A percentile compares a stretch with the other conserved stretches of the same genome.
phyloP scores from a whole-genome alignment of 2,329 filamentous ascomycete species.

The Saccharata proteae region DNA sequence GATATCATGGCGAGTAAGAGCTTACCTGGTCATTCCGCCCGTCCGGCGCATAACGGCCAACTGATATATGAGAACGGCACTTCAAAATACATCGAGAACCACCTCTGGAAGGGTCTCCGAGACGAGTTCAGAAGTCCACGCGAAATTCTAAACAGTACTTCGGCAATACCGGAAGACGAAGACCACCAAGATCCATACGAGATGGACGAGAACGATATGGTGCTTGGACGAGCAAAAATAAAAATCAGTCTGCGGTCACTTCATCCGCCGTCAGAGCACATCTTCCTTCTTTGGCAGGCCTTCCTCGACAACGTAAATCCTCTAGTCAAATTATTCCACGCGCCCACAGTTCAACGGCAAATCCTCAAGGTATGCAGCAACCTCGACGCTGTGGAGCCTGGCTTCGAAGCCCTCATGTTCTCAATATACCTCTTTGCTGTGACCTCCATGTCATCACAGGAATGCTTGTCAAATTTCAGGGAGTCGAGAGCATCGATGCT shows the following conservation, averaged over 20 bases:
- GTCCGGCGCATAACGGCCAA: constrained; percentile 11
- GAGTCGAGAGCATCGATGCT: constrained; percentile 41
- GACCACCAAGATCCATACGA: constrained; percentile 4
- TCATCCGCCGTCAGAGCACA: constrained; percentile 53
- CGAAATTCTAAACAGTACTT: constrained; percentile 16
- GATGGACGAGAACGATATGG: constrained; percentile 11
- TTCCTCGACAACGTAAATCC: constrained; percentile 67
- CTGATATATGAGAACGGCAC: constrained; percentile 17
- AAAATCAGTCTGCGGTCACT: constrained; percentile 21
- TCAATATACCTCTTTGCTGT: constrained; percentile 19
- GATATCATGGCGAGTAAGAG: too few relatives aligned
- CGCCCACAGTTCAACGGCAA: constrained; percentile 54
- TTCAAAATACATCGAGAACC: constrained; percentile 21
- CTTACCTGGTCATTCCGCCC: background rate
- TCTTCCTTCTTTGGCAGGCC: constrained; percentile 62
- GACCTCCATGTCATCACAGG: constrained; percentile 43
- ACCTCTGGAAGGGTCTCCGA: constrained; percentile 20
- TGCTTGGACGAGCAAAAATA: too few relatives aligned
- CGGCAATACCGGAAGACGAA: constrained; percentile 15
- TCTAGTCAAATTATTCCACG: constrained; percentile 59
- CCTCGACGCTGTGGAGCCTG: constrained; percentile 42
- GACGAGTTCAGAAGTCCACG: constrained; percentile 18
- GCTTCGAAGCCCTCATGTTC: constrained; percentile 41
- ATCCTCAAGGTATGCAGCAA: constrained; percentile 51
- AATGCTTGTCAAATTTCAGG: constrained; percentile 41